Percentiles rank a stretch among this genome's conserved stretches.
Evolutionary conservation across 179 eudicot species (phyloP).

Genomic region (Beta lomatogona): DNA sequence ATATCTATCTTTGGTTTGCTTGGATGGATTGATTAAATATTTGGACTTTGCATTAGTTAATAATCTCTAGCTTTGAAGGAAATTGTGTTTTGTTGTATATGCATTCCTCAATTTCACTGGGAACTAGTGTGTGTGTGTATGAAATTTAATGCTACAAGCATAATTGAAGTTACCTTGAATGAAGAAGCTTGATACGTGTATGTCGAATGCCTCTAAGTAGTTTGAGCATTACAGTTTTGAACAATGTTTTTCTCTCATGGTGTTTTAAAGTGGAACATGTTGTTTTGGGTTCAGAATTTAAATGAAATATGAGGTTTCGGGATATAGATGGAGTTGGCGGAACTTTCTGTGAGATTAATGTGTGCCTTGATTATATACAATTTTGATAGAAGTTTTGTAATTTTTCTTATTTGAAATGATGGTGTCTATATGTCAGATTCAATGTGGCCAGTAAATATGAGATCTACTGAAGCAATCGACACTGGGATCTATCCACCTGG

Average conservation of each 20-base stretch:
- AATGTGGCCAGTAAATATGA: conserved; percentile 74
- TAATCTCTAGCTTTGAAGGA: not conserved
- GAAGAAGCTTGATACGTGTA: not conserved
- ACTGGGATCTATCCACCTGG: conserved; percentile 71
- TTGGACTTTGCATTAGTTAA: not conserved
- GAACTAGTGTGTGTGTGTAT: not conserved
- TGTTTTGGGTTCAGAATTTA: not conserved
- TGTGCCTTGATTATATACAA: not conserved
- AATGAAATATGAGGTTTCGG: not conserved
- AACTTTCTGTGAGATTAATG: not conserved
- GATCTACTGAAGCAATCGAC: conserved; percentile 72
- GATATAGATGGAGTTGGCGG: not conserved
- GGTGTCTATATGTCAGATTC: conserved; percentile 47
- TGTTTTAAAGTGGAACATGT: not conserved
- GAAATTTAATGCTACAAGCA: not conserved
- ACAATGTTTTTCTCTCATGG: not conserved
- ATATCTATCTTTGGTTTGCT: not conserved
- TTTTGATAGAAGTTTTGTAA: not conserved
- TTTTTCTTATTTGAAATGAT: conserved; percentile 4
- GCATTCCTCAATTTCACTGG: not conserved
- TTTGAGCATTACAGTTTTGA: not conserved
- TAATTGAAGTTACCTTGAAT: not conserved
- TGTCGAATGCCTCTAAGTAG: not conserved
- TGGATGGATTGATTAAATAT: not conserved
- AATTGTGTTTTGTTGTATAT: not conserved